Evolutionary conservation across 2,329 filamentous ascomycete genomes (phyloP).

Genomic region (Aspergillus floridensis): DNA sequence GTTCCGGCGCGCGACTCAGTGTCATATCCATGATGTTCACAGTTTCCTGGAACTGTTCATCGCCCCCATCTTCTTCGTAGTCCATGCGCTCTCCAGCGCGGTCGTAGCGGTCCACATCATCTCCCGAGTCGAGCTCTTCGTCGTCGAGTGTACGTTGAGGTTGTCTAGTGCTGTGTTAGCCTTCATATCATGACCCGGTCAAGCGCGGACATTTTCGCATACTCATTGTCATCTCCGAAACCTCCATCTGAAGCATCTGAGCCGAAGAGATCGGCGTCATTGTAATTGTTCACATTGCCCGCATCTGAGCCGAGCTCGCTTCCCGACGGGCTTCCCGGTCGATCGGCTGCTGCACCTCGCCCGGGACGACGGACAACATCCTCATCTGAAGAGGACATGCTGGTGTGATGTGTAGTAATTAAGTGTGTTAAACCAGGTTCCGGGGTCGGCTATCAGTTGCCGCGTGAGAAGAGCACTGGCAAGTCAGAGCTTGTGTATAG

Average conservation of each 20-base stretch:
- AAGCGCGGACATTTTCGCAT: constrained; percentile 8
- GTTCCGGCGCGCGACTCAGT: constrained; percentile 57
- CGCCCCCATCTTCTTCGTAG: constrained; percentile 40
- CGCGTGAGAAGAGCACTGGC: background rate
- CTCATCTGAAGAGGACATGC: constrained; percentile 41
- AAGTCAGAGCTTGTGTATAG: background rate
- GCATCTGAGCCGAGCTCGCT: constrained; percentile 29
- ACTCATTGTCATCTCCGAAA: constrained; percentile 34
- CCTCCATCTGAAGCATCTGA: constrained; percentile 45
- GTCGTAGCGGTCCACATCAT: constrained; percentile 58
- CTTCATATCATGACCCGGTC: background rate
- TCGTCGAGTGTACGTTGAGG: constrained; percentile 55
- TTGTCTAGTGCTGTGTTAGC: constrained; percentile 26
- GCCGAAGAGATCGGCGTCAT: constrained; percentile 47
- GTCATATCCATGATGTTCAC: constrained; percentile 55
- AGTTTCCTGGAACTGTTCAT: constrained; percentile 45
- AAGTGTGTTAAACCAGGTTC: background rate
- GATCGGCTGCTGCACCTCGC: constrained; percentile 23
- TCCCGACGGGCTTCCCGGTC: constrained; percentile 20
- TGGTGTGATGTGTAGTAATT: background rate
- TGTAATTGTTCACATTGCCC: constrained; percentile 34
- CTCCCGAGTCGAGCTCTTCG: constrained; percentile 62
- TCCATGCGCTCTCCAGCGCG: constrained; percentile 49
- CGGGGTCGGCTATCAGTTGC: background rate
- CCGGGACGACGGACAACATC: constrained; percentile 37